Percentiles rank a stretch among this genome's conserved stretches.
Evolutionary conservation across 2,329 filamentous ascomycete species (phyloP).

Genomic region (Trichophaea hybrida): DNA sequence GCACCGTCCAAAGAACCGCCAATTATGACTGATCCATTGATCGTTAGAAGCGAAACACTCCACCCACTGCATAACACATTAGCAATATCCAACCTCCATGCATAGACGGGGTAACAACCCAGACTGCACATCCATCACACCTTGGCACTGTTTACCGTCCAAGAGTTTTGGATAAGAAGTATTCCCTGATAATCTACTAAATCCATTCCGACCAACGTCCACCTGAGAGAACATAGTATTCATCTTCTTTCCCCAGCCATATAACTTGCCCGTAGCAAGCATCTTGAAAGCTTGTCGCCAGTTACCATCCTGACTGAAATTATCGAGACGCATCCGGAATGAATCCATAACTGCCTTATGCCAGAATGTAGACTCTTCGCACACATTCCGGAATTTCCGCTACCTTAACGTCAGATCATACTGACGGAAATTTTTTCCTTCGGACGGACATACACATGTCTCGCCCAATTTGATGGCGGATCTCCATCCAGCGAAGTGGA

Average conservation of each 20-base stretch:
- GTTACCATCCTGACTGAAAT: background rate
- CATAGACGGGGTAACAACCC: conserved; percentile 10
- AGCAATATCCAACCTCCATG: background rate
- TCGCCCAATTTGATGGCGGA: background rate
- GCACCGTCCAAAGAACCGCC: conserved; percentile 12
- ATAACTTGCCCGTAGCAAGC: conserved; percentile 6
- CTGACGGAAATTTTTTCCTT: background rate
- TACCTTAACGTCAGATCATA: background rate
- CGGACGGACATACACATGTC: conserved; percentile 1
- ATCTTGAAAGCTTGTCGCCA: background rate
- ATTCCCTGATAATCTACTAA: conserved; percentile 2
- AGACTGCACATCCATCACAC: conserved; percentile 16
- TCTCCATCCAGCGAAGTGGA: conserved; percentile 1
- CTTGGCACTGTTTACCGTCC: conserved; percentile 10
- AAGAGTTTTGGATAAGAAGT: conserved; percentile 8
- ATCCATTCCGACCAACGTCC: background rate
- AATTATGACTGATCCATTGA: conserved; percentile 12
- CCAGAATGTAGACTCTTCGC: conserved; percentile 16
- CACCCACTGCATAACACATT: conserved; percentile 14
- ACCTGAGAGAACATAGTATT: conserved; percentile 10
- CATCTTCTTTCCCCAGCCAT: conserved; percentile 16
- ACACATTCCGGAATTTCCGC: conserved; percentile 9
- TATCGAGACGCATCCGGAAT: background rate
- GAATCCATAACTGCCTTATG: background rate
- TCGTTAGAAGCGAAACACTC: conserved; percentile 20